A percentile compares a stretch with the other conserved stretches of the same genome.
phyloP scores from a whole-genome alignment of 2,329 filamentous ascomycete genomes.

The Aspergillus arachidicola region DNA sequence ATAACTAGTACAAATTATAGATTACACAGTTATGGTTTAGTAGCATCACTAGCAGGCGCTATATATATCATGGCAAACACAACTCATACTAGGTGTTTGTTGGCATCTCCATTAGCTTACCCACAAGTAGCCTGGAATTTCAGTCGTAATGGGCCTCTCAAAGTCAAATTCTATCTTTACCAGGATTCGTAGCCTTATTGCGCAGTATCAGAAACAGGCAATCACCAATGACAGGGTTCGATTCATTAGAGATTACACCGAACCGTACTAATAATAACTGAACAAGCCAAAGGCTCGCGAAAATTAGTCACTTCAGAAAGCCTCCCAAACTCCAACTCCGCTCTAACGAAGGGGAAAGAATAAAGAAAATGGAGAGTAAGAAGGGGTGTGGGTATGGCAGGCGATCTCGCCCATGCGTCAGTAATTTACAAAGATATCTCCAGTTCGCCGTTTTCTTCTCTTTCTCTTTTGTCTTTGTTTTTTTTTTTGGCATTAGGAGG shows the following conservation, averaged over 20 bases:
- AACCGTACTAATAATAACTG: neutral
- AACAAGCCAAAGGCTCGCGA: neutral
- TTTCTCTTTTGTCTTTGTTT: neutral
- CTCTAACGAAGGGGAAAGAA: constrained; percentile 22
- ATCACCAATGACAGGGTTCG: neutral
- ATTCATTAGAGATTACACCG: constrained; percentile 1
- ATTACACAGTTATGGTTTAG: neutral
- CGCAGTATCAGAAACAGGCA: neutral
- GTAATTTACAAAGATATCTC: constrained; percentile 34
- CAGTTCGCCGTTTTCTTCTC: neutral
- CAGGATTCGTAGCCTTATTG: neutral
- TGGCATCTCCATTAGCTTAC: neutral
- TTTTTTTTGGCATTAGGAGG: neutral
- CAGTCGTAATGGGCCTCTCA: neutral
- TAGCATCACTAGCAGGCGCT: neutral
- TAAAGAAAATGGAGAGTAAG: constrained; percentile 21
- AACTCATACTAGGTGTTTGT: neutral
- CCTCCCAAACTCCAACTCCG: constrained; percentile 12
- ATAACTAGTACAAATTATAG: neutral
- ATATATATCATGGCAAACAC: neutral
- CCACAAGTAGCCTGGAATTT: neutral
- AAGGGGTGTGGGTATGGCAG: neutral
- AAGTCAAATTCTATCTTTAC: neutral
- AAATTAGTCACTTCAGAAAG: constrained; percentile 9
- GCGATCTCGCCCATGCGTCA: constrained; percentile 36